Conservation (phyloP, 2,329 filamentous ascomycete species). For the Podosphaera fusca region DNA sequence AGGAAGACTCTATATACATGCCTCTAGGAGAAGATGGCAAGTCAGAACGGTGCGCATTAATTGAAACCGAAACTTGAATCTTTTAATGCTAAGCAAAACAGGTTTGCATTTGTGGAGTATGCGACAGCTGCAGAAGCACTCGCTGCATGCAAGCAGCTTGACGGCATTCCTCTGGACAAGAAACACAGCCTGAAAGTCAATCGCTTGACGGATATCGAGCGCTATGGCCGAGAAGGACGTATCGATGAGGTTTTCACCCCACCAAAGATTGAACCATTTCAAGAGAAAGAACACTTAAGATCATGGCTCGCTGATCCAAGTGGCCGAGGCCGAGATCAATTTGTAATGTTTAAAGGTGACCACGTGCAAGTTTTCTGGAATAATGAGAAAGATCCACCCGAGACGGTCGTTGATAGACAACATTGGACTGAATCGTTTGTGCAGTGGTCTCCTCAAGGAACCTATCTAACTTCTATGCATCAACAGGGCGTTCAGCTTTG, state of each 20-base stretch:
- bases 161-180: constrained; percentile 79
- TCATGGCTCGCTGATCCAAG: constrained; percentile 73
- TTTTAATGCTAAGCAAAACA: constrained; percentile 18
- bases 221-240: constrained; percentile 80
- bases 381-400: constrained; percentile 77
- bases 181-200: constrained; percentile 89
- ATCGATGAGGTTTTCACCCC: constrained; percentile 76
- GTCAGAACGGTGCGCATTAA: constrained; percentile 50
- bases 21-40: constrained; percentile 70
- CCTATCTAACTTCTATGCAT: constrained; percentile 85
- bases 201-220: constrained; percentile 94
- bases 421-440: constrained; percentile 98
- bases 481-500: constrained; percentile 91
- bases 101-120: constrained; percentile 95
- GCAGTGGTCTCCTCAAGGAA: constrained; percentile 91
- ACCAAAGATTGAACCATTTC: constrained; percentile 63
- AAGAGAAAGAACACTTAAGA: constrained; percentile 79
- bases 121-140: constrained; percentile 73
- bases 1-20: constrained; percentile 81
- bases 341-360: constrained; percentile 81
- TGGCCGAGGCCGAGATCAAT: constrained; percentile 73
- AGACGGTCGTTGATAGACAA: constrained; percentile 71
- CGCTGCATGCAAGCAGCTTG: constrained; percentile 69
- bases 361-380: constrained; percentile 95
- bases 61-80: background rate